Conservation (phyloP, 202 grass and related monocot species). For the Elaeis oleifera region DNA sequence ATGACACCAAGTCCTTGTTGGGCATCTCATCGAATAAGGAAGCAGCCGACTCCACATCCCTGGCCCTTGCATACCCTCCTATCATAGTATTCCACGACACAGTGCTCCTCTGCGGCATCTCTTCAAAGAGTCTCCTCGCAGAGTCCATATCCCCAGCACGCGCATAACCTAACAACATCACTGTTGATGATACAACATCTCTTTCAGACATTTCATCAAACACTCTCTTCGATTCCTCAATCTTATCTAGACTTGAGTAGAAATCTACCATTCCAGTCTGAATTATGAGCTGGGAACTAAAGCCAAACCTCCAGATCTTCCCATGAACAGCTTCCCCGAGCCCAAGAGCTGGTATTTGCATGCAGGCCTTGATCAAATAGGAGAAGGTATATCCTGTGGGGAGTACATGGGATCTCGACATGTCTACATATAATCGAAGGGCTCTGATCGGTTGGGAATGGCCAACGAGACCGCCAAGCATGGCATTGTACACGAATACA, state of each 20-base stretch:
- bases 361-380: slow-evolving; percentile 8
- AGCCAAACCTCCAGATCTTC: slow-evolving; percentile 9
- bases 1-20: slow-evolving; percentile 17
- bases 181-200: slow-evolving; percentile 18
- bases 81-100: slow-evolving; percentile 25
- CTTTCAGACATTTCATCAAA: slow-evolving; percentile 22
- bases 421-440: slow-evolving; percentile 4
- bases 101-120: slow-evolving; percentile 14
- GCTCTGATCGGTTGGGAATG: not conserved
- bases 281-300: slow-evolving; percentile 7
- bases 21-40: slow-evolving; percentile 20
- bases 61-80: slow-evolving; percentile 5
- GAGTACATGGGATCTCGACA: not conserved
- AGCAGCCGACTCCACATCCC: slow-evolving; percentile 3
- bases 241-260: slow-evolving; percentile 4
- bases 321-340: slow-evolving; percentile 13
- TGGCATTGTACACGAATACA: slow-evolving; percentile 21
- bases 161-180: slow-evolving; percentile 1
- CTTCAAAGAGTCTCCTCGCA: slow-evolving; percentile 13
- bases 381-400: slow-evolving; percentile 14
- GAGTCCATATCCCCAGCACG: slow-evolving; percentile 13
- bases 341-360: not conserved
- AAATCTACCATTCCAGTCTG: slow-evolving; percentile 13
- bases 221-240: slow-evolving; percentile 5
- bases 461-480: slow-evolving; percentile 5